Base-by-base conservation (phyloP, 1,139 yeast species). In the Pichiaceae sp. region DNA sequence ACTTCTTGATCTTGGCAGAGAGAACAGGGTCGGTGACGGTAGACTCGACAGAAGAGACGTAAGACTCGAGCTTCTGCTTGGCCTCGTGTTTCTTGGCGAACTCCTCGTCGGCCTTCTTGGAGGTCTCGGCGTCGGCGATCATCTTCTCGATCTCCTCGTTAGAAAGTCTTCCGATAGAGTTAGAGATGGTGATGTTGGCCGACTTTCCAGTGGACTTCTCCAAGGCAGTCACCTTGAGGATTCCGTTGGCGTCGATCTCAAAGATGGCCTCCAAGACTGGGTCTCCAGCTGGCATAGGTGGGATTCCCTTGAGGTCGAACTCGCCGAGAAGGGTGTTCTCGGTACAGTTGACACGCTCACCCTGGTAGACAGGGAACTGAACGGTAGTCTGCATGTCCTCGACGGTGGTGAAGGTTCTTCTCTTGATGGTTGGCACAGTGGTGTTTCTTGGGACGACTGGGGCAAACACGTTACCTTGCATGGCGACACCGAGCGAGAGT, bases 391-490 rank as follows among this genome's bases (percentile, higher is more conserved):
- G 98, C 81, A 86, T 91, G 81, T 91, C 98, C 64, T 85, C 96
- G 64, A 85, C 96, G 62, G 98, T 91, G 72, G 98, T 89, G 94
- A 91, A 91, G 60, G 97, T 91, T 79, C 96, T 85, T 76, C 96
- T 84, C 87, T 91, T 91, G 72, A 89, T 84, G 68, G 97, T 91
- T 71, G 98, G 98, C 56, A 91, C 96, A 63, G 98, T 89, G 66
- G 97, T 84, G 91, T 91, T 91, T 79, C 98, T 87, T 78, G 97
- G 97, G 58, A 91, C 95, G 68, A 91, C 96, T 65, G 95, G 93
- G 64, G 96, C 97, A 62, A 87, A 86, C 60, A 91, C 91, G 72
- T 89, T 89, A 76, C 97, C 97, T 77, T 89, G 96, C 96, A 89
- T 91, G 71, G 96, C 97, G 67, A 91, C 96, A 85, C 98, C 98